Percentiles rank a stretch among this genome's conserved stretches.
phyloP scores from a whole-genome alignment of 2,329 filamentous ascomycete species.

The Leptosphaerulina australis region DNA sequence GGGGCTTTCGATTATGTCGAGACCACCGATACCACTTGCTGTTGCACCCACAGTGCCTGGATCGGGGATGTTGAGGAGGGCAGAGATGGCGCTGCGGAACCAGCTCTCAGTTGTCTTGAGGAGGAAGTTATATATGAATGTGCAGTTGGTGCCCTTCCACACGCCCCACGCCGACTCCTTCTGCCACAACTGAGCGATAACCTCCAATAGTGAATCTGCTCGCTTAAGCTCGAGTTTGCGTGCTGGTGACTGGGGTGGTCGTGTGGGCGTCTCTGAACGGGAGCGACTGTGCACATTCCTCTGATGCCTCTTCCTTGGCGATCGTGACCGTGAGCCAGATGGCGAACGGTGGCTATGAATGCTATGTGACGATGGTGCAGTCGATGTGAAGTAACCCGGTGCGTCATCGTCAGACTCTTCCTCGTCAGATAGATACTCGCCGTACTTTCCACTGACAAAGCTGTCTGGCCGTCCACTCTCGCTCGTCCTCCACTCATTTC shows the following conservation, averaged over 20 bases:
- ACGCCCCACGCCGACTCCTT: slow-evolving; percentile 90
- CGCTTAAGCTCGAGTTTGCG: slow-evolving; percentile 75
- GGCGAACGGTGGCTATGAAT: slow-evolving; percentile 48
- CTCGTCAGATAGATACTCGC: slow-evolving; percentile 65
- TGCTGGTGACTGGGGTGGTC: slow-evolving; percentile 49
- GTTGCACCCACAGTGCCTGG: slow-evolving; percentile 62
- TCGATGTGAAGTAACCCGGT: slow-evolving; percentile 81
- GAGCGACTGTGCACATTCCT: slow-evolving; percentile 48
- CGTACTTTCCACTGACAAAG: slow-evolving; percentile 43
- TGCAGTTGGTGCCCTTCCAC: slow-evolving; percentile 92
- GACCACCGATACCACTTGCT: slow-evolving; percentile 62
- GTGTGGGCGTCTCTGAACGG: slow-evolving; percentile 47
- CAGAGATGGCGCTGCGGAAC: slow-evolving; percentile 87
- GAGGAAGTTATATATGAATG: slow-evolving; percentile 88
- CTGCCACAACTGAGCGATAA: slow-evolving; percentile 84
- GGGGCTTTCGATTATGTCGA: slow-evolving; percentile 80
- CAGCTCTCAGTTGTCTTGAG: slow-evolving; percentile 89
- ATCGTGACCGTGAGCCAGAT: slow-evolving; percentile 47
- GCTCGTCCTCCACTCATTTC: slow-evolving; percentile 21
- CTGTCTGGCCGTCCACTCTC: slow-evolving; percentile 39
- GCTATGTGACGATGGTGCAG: slow-evolving; percentile 58
- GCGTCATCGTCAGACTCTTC: slow-evolving; percentile 75
- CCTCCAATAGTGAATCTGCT: slow-evolving; percentile 81
- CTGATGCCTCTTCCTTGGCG: slow-evolving; percentile 42
- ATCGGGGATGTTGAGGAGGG: slow-evolving; percentile 88